These are phyloP conservation scores for Lentinula boryana DNA, from an alignment of 768 basidiomycete genomes.

Conservation along the genomic window DNA sequence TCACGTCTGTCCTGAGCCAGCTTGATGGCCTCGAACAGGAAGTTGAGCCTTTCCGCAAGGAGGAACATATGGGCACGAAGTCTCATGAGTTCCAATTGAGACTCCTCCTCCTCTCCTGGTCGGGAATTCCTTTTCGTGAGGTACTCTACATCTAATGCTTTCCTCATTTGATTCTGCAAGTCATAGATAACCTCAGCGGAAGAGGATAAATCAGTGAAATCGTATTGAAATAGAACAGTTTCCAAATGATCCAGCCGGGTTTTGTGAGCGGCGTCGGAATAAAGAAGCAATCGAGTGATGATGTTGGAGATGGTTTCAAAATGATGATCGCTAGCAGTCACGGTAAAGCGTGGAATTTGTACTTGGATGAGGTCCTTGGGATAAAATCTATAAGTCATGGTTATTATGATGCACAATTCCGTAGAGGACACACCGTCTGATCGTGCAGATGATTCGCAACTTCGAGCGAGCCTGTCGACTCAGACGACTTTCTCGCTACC, in stretches of 20 bases:
- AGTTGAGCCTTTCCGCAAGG: slow-evolving; percentile 72
- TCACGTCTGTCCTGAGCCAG: slow-evolving; percentile 73
- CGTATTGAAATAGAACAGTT: slow-evolving; percentile 79
- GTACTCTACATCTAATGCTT: slow-evolving; percentile 46
- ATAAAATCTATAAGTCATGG: not conserved
- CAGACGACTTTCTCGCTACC: slow-evolving; percentile 27
- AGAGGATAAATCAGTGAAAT: slow-evolving; percentile 72
- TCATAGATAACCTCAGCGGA: slow-evolving; percentile 57
- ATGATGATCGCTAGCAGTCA: slow-evolving; percentile 76
- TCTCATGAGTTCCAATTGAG: slow-evolving; percentile 51
- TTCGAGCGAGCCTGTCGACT: slow-evolving; percentile 25
- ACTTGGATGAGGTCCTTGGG: slow-evolving; percentile 75
- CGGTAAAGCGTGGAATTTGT: slow-evolving; percentile 80
- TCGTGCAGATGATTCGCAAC: slow-evolving; percentile 49
- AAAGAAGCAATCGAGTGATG: slow-evolving; percentile 82
- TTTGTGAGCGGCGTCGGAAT: slow-evolving; percentile 82
- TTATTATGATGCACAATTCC: not conserved
- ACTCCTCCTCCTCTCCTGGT: slow-evolving; percentile 37
- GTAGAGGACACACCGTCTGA: slow-evolving; percentile 46
- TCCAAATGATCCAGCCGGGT: slow-evolving; percentile 73
- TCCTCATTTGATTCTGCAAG: slow-evolving; percentile 70
- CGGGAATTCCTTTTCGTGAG: slow-evolving; percentile 31
- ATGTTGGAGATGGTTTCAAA: slow-evolving; percentile 84
- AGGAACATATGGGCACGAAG: slow-evolving; percentile 57
- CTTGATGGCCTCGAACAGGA: slow-evolving; percentile 83